Base-by-base conservation (phyloP, 179 eudicot genomes). In the Silene vulgaris region DNA sequence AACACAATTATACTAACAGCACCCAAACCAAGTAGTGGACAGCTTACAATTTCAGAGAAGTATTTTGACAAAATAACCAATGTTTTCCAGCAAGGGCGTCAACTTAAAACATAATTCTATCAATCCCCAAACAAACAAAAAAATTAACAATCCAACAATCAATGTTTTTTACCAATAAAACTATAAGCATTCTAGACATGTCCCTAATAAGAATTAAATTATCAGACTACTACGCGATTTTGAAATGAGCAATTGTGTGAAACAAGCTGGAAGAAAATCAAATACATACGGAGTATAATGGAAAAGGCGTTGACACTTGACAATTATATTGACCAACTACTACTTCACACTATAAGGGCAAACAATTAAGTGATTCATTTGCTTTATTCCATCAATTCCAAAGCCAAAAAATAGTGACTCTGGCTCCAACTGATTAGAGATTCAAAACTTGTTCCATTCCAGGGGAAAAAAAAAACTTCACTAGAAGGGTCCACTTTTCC, bases 401-500 rank as follows among this genome's bases (percentile, higher is more conserved):
- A 69, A 9, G 52, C 57, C 23, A 17, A 69, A 40, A 5, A 69
- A 69, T 21, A 43, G 30, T 37, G 29, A 69, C 72, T 40, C n/a
- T 69, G 30, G 56, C 72, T 23, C 67, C 67, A 63, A 63, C n/a
- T 63, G 14, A 3, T 43, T 19, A 19, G n/a, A 69, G 43, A 69
- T 20, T 40, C 56, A 17, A 40, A 68, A 26, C 19, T 54, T 50
- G 8, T 67, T 17, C 52, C 71, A 67, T 35, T 5, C 71, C 50
- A 67, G 11, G 11, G 8, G 7, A 17, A n/a, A 29, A 14, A 17
- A 67, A 35, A 30, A 11, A 28, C 5, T 6, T 8, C 71, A 37
- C 52, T 17, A 35, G n/a, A 48, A 70, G 62, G 30, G 72, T 70
- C 69, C 72, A 43, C 71, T 65, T 35, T 71, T 48, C 63, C 2